Base-by-base conservation (phyloP, 2,329 filamentous ascomycete species). In the Dactylellina sp. region DNA sequence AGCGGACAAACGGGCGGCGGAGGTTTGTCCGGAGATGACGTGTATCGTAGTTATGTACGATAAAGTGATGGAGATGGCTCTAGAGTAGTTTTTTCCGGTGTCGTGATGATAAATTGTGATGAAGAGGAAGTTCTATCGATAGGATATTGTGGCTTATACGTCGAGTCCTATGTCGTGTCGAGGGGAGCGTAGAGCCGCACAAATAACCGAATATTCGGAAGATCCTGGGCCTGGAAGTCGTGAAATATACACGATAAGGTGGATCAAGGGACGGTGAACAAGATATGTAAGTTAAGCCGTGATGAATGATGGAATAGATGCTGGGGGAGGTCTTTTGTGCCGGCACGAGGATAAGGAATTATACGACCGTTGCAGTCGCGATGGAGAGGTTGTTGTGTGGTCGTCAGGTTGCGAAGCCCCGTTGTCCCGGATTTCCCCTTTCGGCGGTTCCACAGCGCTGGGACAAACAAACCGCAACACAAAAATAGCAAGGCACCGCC, bases 381-480 rank as follows among this genome's bases (percentile, higher is more conserved):
- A 74, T 74, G 70, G 60, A 55, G 60, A 55, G 60, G 61, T 61
- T 74, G 70, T 62, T 72, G 68, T 65, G 59, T 55, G 68, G 28
- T 60, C 32, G 60, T 72, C 59, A 62, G 66, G 59, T 63, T 71
- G 50, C 57, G 66, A 60, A 71, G 55, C 60, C 61, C 61, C 57
- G 70, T 47, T 42, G 70, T 74, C 61, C 61, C 46, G 47, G 47
- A 74, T 74, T 74, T 62, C 70, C 70, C 44, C 40, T 74, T 74
- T 66, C 53, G 70, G 60, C 56, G 56, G 61, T 60, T 53, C 70
- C 47, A 24, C 60, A n/a, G 44, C 66, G 46, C 52, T 60, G 60
- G 59, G 35, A 60, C 66, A 60, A 64, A 64, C 49, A 64, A 39
- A 18, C 42, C 50, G 37, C 60, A 64, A 55, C 50, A 52, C 59